Evolutionary conservation across 768 basidiomycete species (phyloP), one percentile per base, ranked within the genome.

Genomic region (Termitomyces sp.): DNA sequence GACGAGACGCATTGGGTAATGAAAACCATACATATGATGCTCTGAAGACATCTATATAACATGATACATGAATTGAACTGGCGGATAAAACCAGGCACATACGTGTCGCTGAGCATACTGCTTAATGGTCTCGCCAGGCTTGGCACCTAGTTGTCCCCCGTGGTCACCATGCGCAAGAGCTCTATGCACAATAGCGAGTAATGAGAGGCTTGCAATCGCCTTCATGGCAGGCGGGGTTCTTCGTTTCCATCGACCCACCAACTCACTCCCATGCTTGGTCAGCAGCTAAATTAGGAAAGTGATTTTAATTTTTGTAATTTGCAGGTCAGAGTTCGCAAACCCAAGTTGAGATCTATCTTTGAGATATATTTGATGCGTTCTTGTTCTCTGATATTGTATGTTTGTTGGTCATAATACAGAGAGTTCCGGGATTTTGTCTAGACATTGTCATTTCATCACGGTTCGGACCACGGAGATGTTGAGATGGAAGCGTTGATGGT

Each of bases 91-190:
- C 35, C 53, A 61, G 33, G 56, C 30, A 83, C 92, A 66, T 85
- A 96, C 94, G 78, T 98, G 95, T 78, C 89, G 79, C 69, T 88
- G 78, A 51, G 93, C 93, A 75, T 98, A 98, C 60, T 90, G 82
- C 60, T 87, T 80, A 26, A 88, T 78, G n/a, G 83, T 83, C 71
- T 89, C 87, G 3, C 80, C 82, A 43, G 69, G 44, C 46, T 49
- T 54, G 5, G 53, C 16, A 10, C 58, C 65, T 28, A 73, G 69
- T 30, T 78, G 80, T 0, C 80, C 80, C 50, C 73, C 77, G 65
- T 91, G 88, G 56, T 77, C 85, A 1, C 84, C 87, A 67, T 95
- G 92, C 0, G 68, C 72, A 28, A 72, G 49, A 8, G 64, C 69
- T 24, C 59, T 58, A 26, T 70, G 64, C 10, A 73, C 68, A 35